Conservation (phyloP, 306 rosid species). For the Quillaja saponaria region DNA sequence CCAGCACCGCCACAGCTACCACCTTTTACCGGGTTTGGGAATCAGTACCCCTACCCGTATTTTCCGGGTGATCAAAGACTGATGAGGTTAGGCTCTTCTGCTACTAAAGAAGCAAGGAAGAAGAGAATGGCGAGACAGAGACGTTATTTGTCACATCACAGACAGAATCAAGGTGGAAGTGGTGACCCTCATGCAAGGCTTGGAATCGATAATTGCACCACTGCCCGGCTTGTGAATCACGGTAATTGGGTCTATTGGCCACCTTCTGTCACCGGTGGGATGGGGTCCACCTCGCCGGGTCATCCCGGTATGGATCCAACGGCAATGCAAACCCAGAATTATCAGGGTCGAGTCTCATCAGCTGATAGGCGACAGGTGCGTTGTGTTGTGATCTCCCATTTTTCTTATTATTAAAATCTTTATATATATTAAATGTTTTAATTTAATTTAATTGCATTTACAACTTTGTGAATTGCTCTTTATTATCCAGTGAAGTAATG, state of each 20-base stretch:
- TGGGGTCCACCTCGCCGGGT: slow-evolving; percentile 31
- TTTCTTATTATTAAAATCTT: too few species aligned
- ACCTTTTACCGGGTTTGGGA: slow-evolving; percentile 44
- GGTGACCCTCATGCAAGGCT: slow-evolving; percentile 47
- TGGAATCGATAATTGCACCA: slow-evolving; percentile 46
- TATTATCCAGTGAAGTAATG: too few species aligned
- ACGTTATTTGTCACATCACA: slow-evolving; percentile 49
- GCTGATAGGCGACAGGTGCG: slow-evolving; percentile 63
- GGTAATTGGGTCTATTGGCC: slow-evolving; percentile 85
- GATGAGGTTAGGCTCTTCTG: slow-evolving; percentile 72
- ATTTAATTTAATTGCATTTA: too few species aligned
- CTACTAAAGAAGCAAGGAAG: slow-evolving; percentile 91
- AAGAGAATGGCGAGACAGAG: slow-evolving; percentile 94
- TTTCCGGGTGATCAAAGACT: slow-evolving; percentile 45
- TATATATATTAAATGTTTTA: too few species aligned
- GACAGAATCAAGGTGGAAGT: slow-evolving; percentile 40
- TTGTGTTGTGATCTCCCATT: too few species aligned
- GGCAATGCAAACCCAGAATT: slow-evolving; percentile 48
- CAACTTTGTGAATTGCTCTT: too few species aligned
- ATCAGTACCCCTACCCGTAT: slow-evolving; percentile 51
- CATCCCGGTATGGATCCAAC: slow-evolving; percentile 36
- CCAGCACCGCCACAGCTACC: slow-evolving; percentile 19
- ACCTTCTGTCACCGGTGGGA: slow-evolving; percentile 42
- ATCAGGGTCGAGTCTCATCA: slow-evolving; percentile 31
- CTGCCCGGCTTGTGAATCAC: slow-evolving; percentile 25